A percentile compares a stretch with the other conserved stretches of the same genome.
These are phyloP conservation scores for Eucalyptus curtisii DNA, from an alignment of 345 rosid genomes.

Conservation along the genomic window DNA sequence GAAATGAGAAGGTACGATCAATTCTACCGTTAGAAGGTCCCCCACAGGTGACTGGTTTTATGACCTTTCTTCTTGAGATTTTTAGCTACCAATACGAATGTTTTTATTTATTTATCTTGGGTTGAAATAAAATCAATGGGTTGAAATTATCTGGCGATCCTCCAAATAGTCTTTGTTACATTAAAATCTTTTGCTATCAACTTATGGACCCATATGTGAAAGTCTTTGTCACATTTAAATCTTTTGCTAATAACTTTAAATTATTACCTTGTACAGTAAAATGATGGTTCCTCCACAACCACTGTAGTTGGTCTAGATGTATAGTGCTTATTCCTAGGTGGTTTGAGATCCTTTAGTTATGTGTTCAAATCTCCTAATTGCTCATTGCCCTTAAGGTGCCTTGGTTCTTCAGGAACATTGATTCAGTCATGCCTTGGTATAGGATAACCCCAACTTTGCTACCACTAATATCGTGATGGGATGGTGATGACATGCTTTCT, in stretches of 20 bases:
- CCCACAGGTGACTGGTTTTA: background rate
- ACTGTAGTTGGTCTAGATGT: too few species aligned
- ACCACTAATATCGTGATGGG: rapidly evolving
- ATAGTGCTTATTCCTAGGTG: background rate
- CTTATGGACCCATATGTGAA: background rate
- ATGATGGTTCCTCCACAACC: too few species aligned
- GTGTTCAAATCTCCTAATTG: too few species aligned
- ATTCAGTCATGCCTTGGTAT: too few species aligned
- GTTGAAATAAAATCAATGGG: background rate
- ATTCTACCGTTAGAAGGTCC: background rate
- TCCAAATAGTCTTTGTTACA: background rate
- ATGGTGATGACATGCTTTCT: too few species aligned
- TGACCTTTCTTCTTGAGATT: background rate
- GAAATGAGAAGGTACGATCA: too few species aligned
- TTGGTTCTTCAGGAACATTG: background rate
- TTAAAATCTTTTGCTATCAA: background rate
- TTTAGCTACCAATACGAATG: background rate
- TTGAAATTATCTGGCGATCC: background rate
- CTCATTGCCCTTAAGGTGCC: background rate
- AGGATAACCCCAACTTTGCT: too few species aligned
- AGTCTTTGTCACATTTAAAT: background rate
- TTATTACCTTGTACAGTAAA: too few species aligned
- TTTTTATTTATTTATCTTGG: too few species aligned
- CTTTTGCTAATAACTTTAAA: background rate
- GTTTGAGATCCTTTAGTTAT: background rate